These are phyloP conservation scores for Collybia nuda DNA, from an alignment of 768 basidiomycete species.

Conservation along the genomic window DNA sequence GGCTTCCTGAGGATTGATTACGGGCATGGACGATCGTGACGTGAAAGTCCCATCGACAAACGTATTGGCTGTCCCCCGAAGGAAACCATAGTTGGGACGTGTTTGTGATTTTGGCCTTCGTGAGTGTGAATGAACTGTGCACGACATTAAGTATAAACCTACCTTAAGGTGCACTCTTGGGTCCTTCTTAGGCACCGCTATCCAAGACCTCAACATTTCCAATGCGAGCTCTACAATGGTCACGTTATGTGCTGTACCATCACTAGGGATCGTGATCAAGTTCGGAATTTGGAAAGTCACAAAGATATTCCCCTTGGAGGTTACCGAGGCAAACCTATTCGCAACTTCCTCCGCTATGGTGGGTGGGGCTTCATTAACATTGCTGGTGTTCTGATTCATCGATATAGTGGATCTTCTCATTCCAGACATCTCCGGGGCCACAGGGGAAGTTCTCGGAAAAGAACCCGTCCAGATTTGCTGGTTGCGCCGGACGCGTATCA, in stretches of 20 bases:
- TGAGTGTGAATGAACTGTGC: neutral
- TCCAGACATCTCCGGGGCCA: neutral
- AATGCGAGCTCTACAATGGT: conserved; percentile 34
- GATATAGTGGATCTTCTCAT: neutral
- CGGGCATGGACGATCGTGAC: conserved; percentile 38
- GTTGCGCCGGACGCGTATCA: conserved; percentile 19
- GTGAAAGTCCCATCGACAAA: conserved; percentile 59
- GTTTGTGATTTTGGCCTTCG: conserved; percentile 48
- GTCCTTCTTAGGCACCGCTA: conserved; percentile 37
- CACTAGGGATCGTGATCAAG: conserved; percentile 36
- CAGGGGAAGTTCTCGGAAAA: neutral
- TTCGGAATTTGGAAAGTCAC: conserved; percentile 41
- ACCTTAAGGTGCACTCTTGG: conserved; percentile 37
- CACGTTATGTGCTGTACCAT: conserved; percentile 36
- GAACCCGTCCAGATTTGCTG: too few relatives aligned
- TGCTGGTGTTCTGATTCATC: neutral
- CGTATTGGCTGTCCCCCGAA: conserved; percentile 45
- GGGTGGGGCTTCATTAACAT: neutral
- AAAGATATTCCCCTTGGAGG: conserved; percentile 32
- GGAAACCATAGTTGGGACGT: conserved; percentile 51
- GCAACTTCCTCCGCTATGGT: too few relatives aligned
- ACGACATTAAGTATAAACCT: neutral
- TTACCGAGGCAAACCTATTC: conserved; percentile 19
- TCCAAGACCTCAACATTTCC: conserved; percentile 38
- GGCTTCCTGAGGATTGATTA: conserved; percentile 37